Conservation (phyloP, 129 eudicot species). For the Heracleum sosnowskyi region DNA sequence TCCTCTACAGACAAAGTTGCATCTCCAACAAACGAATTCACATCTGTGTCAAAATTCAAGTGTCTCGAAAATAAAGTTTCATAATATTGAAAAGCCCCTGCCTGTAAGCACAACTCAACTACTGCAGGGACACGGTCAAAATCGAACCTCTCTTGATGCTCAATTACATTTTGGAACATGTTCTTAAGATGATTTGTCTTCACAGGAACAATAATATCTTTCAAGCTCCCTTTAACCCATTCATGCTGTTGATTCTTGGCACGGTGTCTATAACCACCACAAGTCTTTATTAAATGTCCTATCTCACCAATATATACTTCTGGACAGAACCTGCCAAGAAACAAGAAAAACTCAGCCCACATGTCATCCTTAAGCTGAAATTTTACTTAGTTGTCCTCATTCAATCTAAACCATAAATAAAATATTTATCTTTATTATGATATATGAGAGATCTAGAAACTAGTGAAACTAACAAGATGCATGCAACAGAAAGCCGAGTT, state of each 20-base stretch:
- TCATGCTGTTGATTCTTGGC: slow-evolving; percentile 53
- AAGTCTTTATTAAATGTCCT: slow-evolving; percentile 75
- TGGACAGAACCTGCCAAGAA: slow-evolving; percentile 55
- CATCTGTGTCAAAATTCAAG: slow-evolving; percentile 6
- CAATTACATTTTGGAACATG: slow-evolving; percentile 54
- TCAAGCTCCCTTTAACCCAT: slow-evolving; percentile 60
- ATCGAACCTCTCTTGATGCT: slow-evolving; percentile 72
- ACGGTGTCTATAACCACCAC: slow-evolving; percentile 60
- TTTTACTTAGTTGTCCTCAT: background rate
- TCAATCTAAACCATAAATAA: background rate
- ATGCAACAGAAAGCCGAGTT: too few species aligned
- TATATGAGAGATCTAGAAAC: too few species aligned
- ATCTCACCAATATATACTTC: slow-evolving; percentile 75
- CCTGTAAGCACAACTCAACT: slow-evolving; percentile 71
- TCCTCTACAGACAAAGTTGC: slow-evolving; percentile 38
- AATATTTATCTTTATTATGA: too few species aligned
- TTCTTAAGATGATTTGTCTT: slow-evolving; percentile 58
- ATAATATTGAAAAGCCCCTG: slow-evolving; percentile 49
- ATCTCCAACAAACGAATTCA: slow-evolving; percentile 4
- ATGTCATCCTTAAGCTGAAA: background rate
- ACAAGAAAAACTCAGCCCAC: slow-evolving; percentile 1
- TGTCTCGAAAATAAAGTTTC: slow-evolving; percentile 12
- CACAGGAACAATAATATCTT: slow-evolving; percentile 69
- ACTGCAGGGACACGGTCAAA: slow-evolving; percentile 78
- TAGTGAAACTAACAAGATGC: too few species aligned